Evolutionary conservation across 345 rosid genomes (phyloP), one percentile per base, ranked within the genome.

Genomic region (Eucalyptus shirleyi): DNA sequence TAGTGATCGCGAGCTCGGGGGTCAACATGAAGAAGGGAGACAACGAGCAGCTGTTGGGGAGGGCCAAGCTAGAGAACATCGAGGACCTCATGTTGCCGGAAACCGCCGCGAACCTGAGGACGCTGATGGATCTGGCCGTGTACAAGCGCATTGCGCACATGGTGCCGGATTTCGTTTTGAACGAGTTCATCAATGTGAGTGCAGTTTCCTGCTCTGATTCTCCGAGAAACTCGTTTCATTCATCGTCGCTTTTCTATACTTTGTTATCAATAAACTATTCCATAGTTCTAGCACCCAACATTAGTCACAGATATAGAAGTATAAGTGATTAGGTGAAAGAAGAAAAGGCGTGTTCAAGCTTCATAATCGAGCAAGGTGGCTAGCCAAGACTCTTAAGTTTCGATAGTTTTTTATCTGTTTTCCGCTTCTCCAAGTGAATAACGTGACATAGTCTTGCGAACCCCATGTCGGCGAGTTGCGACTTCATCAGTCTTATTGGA

Each of bases 1-100:
- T 97, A 89, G 97, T 97, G 90, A 89, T 97, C 3, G 99, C 98
- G 15, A 97, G 98, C 93, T 96, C 98, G 0, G 99, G 98, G 0
- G 90, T 96, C 5, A 95, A 97, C 81, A 94, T 95, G 96, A 88
- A 90, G 90, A 93, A 88, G 88, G 91, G 93, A 5, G 95, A 96
- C 85, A 91, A 95, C 83, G 94, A 91, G 65, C 94, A 88, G 47
- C 65, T 97, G 87, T 23, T 93, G 86, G 92, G 91, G 91, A 93
- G 93, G 92, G 96, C 94, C 1, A 92, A 93, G 7, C 24, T 91
- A 89, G 96, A 93, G 44, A 89, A 90, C 2, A 89, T 95, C 9
- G 95, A 95, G 87, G 93, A 95, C 50, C 93, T 97, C 67, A 93
- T 98, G 98, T 65, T 98, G 90, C 99, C 99, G 19, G 92, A 94